Conservation (phyloP, 208 protist species). For the Endotrypanum monterogeii region DNA sequence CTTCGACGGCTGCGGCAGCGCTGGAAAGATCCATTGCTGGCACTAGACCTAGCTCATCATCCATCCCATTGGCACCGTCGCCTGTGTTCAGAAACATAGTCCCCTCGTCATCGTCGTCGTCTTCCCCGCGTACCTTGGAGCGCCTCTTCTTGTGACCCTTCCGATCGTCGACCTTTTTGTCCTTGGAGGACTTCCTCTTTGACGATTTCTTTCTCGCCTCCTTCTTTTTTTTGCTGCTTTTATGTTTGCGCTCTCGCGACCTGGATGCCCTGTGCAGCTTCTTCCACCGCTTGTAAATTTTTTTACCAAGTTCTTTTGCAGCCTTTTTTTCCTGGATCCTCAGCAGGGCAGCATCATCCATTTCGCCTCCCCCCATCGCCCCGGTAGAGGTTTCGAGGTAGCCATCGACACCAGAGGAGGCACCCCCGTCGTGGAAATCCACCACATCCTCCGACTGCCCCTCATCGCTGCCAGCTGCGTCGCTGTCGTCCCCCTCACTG, state of each 20-base stretch:
- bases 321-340: slow-evolving; percentile 50
- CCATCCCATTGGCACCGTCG: neutral
- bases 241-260: slow-evolving; percentile 26
- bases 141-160: neutral
- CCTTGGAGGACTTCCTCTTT: slow-evolving; percentile 14
- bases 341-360: slow-evolving; percentile 48
- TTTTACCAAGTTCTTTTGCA: slow-evolving; percentile 54
- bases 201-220: slow-evolving; percentile 25
- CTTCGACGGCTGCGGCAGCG: slow-evolving; percentile 19
- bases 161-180: slow-evolving; percentile 12
- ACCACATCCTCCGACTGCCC: slow-evolving; percentile 5
- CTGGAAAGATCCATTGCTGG: slow-evolving; percentile 12
- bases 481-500: neutral
- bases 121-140: slow-evolving; percentile 1
- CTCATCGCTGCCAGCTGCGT: slow-evolving; percentile 1
- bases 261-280: slow-evolving; percentile 42
- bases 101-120: slow-evolving; percentile 5
- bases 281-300: slow-evolving; percentile 81
- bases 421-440: slow-evolving; percentile 11
- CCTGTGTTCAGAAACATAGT: slow-evolving; percentile 15
- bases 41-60: slow-evolving; percentile 18
- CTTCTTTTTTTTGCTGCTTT: slow-evolving; percentile 20
- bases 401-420: slow-evolving; percentile 2
- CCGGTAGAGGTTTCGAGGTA: neutral
- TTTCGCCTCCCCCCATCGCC: neutral